Evolutionary conservation across 1,139 yeast genomes (phyloP).

Genomic region (Blastobotrys capitulatus): DNA sequence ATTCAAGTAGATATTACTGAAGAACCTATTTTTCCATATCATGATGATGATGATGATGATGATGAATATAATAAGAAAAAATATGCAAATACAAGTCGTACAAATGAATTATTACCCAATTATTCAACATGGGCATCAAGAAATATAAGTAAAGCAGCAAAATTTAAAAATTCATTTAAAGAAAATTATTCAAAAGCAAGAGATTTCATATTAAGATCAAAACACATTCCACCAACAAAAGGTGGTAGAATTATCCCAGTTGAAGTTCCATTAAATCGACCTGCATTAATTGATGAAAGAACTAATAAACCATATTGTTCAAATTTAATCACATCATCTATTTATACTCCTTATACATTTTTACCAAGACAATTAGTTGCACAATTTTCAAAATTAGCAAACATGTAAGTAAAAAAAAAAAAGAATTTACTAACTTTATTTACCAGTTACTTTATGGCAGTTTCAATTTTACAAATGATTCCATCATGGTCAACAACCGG

Average conservation of each 20-base stretch:
- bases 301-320: slow-evolving; percentile 54
- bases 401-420: slow-evolving; percentile 39
- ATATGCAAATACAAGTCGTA: slow-evolving; percentile 9
- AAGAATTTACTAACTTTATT: slow-evolving; percentile 4
- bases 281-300: slow-evolving; percentile 55
- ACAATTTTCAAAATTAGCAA: slow-evolving; percentile 90
- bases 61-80: slow-evolving; percentile 10
- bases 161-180: slow-evolving; percentile 10
- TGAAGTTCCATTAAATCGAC: slow-evolving; percentile 26
- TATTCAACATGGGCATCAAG: slow-evolving; percentile 31
- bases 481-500: slow-evolving; percentile 99
- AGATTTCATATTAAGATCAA: slow-evolving; percentile 40
- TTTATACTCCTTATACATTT: slow-evolving; percentile 75
- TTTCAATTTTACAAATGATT: slow-evolving; percentile 89
- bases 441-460: slow-evolving; percentile 66
- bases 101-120: slow-evolving; percentile 24
- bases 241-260: slow-evolving; percentile 78
- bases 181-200: slow-evolving; percentile 10
- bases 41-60: slow-evolving; percentile 1
- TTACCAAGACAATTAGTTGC: slow-evolving; percentile 84
- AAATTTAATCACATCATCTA: slow-evolving; percentile 78
- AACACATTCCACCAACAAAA: slow-evolving; percentile 47
- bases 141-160: slow-evolving; percentile 17
- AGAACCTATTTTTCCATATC: slow-evolving; percentile 18
- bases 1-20: slow-evolving; percentile 18